Base-by-base conservation (phyloP, 2,329 filamentous ascomycete genomes). In the Fusarium austroafricanum region DNA sequence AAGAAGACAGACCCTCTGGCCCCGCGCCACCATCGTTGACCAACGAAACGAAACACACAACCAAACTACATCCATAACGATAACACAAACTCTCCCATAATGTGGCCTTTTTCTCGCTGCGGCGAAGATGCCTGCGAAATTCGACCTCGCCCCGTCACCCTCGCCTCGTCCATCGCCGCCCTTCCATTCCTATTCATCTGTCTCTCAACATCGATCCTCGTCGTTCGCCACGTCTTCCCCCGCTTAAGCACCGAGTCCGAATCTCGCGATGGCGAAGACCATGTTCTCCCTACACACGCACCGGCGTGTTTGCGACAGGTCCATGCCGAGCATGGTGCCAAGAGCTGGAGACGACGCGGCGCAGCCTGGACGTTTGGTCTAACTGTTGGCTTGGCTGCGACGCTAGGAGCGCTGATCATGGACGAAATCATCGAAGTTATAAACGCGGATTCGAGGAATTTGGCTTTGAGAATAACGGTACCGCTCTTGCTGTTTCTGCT, bases 401-500 rank as follows among this genome's bases (percentile, higher is more conserved):
- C 95, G 2, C 83, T 97, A 44, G 92, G 89, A 4, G 90, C 94
- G 78, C 81, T 97, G 69, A 92, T 97, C 44, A 84, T 97, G 10
- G 93, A 92, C 72, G 93, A 97, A 79, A 92, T 97, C 42, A 89
- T 92, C 26, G 92, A 93, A 73, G 84, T 91, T 7, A 84, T 93
- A n/a, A 86, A 90, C 67, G 84, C 89, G 9, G 82, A 83, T 31
- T 92, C 92, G 14, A 84, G 93, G 61, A 86, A 86, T 21, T 75
- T 91, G 28, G 92, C 90, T 21, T 82, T 96, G 69, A 84, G 87
- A 57, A 79, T 90, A 29, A 93, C 90, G 0, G 86, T 96, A 26
- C 88, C 90, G 9, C 86, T 88, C 20, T 81, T 97, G 40, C 80
- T 96, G 28, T 84, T 93, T 38, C 80, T 94, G 65, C 85, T 96